Conservation (phyloP, 2,329 filamentous ascomycete genomes). For the Penicillium polonicum region DNA sequence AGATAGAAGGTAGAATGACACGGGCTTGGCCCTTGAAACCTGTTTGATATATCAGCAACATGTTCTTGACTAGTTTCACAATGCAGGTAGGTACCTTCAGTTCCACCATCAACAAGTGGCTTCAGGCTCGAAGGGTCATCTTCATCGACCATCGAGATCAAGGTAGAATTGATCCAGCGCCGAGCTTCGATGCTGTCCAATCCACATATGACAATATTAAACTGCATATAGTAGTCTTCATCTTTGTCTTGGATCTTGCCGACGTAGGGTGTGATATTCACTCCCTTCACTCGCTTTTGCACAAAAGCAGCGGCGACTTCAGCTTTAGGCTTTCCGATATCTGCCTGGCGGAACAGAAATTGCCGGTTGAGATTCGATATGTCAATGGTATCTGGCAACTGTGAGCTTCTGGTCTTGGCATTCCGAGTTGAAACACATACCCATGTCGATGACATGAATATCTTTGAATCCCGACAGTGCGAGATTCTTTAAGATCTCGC, state of each 20-base stretch:
- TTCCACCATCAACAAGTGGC: slow-evolving; percentile 93
- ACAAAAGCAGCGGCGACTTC: slow-evolving; percentile 91
- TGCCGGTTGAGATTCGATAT: slow-evolving; percentile 97
- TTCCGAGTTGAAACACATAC: slow-evolving; percentile 46
- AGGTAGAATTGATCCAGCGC: slow-evolving; percentile 96
- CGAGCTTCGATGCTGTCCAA: slow-evolving; percentile 95
- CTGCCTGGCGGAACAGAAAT: slow-evolving; percentile 87
- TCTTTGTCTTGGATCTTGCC: slow-evolving; percentile 96
- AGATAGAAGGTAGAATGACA: slow-evolving; percentile 87
- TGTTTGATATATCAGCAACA: slow-evolving; percentile 32
- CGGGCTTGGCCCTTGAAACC: slow-evolving; percentile 96
- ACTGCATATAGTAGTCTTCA: slow-evolving; percentile 94
- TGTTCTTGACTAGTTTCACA: not conserved
- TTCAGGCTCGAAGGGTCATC: slow-evolving; percentile 83
- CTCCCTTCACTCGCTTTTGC: slow-evolving; percentile 81
- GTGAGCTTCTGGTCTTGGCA: not conserved
- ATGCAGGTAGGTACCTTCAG: slow-evolving; percentile 62
- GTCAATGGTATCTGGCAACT: slow-evolving; percentile 81
- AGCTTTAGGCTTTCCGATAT: slow-evolving; percentile 92
- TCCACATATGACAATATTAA: slow-evolving; percentile 89
- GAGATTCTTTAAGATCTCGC: slow-evolving; percentile 94
- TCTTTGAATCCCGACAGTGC: slow-evolving; percentile 93
- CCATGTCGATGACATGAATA: slow-evolving; percentile 99
- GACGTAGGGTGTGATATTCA: slow-evolving; percentile 91
- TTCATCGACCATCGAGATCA: slow-evolving; percentile 85